These are phyloP conservation scores for Saprolegnia diclina DNA, from an alignment of 352 stramenopile species.

Conservation along the genomic window DNA sequence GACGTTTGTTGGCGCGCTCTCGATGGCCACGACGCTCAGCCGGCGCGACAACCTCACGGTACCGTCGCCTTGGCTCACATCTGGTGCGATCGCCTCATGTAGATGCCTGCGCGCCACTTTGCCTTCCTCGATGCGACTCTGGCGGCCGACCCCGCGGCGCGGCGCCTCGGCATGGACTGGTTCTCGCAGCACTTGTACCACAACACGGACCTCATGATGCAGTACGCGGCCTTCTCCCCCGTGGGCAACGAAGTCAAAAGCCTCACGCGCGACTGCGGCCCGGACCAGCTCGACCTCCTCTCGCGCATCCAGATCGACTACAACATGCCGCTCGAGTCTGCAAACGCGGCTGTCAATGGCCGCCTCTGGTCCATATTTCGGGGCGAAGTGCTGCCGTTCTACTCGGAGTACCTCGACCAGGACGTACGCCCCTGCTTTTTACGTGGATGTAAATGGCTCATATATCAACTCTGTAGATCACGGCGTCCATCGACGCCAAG, in stretches of 20 bases:
- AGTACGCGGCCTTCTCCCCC: background rate
- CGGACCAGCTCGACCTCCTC: background rate
- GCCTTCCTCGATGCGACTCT: background rate
- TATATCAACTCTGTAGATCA: background rate
- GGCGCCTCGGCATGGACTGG: constrained; percentile 16
- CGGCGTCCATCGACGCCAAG: background rate
- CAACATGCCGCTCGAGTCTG: background rate
- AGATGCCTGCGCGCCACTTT: background rate
- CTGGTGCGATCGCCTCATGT: background rate
- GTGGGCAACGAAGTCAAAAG: background rate
- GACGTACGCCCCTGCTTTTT: background rate
- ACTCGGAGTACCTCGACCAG: constrained; percentile 4
- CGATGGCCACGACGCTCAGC: background rate
- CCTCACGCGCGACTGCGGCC: background rate
- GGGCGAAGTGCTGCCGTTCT: background rate
- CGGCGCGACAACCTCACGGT: background rate
- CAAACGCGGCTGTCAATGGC: background rate
- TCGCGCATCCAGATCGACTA: constrained; percentile 7
- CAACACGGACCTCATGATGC: constrained; percentile 13
- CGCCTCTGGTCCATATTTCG: constrained; percentile 1
- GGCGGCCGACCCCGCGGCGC: background rate
- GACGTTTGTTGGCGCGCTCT: background rate
- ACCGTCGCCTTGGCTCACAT: background rate
- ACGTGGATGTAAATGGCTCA: background rate
- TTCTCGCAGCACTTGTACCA: constrained; percentile 22